Conservation (phyloP, 768 basidiomycete genomes). For the Agaricus sinodeliciosus region DNA sequence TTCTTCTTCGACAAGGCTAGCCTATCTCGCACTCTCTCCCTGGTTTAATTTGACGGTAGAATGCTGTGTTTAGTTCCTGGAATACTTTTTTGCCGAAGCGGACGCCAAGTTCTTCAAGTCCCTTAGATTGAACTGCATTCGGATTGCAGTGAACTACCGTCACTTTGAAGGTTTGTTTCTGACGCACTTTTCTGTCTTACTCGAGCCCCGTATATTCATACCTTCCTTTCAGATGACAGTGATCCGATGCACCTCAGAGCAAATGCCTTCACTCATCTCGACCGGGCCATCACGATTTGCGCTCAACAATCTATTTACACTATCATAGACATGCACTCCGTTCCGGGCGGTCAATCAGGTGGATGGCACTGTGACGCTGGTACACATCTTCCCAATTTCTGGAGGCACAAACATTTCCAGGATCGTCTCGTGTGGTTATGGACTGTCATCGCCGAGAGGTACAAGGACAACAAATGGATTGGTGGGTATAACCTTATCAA, state of each 20-base stretch:
- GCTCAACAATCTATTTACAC: conserved; percentile 70
- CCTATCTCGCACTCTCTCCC: background rate
- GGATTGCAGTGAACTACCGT: conserved; percentile 68
- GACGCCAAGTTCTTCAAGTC: conserved; percentile 76
- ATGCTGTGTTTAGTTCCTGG: conserved; percentile 51
- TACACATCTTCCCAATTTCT: conserved; percentile 62
- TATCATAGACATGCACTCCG: conserved; percentile 76
- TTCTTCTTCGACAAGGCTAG: conserved; percentile 81
- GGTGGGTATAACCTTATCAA: conserved; percentile 84
- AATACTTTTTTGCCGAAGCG: conserved; percentile 74
- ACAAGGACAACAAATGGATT: conserved; percentile 72
- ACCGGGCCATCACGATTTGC: conserved; percentile 72
- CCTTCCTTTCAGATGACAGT: conserved; percentile 46
- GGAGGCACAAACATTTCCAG: conserved; percentile 80
- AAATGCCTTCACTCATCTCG: conserved; percentile 75
- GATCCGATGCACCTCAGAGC: conserved; percentile 73
- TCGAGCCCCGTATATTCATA: background rate
- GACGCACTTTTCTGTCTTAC: background rate
- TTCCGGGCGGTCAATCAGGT: conserved; percentile 65
- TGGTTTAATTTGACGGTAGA: background rate
- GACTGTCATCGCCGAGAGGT: conserved; percentile 65
- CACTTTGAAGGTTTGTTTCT: conserved; percentile 53
- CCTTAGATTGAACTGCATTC: conserved; percentile 75
- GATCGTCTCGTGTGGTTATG: conserved; percentile 74
- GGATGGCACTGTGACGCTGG: conserved; percentile 82